Evolutionary conservation across 164 flowering plant species (phyloP).

Genomic region (Stephania cephalantha): DNA sequence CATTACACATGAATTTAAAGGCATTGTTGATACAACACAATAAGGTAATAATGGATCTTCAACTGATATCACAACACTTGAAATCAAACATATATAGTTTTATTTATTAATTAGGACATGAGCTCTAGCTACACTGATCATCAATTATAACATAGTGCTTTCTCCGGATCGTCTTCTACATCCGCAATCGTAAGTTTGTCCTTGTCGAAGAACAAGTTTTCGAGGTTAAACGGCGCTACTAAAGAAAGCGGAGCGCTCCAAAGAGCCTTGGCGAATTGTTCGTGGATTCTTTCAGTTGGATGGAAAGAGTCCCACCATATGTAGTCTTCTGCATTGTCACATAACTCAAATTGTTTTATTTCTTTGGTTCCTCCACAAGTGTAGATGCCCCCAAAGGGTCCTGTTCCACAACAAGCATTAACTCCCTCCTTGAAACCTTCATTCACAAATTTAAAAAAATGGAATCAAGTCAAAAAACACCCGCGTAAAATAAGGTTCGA

Average conservation of each 20-base stretch:
- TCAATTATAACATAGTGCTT: slow-evolving; percentile 26
- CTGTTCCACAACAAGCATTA: slow-evolving; percentile 58
- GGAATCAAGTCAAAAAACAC: too few relatives aligned
- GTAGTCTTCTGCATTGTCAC: slow-evolving; percentile 30
- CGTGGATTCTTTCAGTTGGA: slow-evolving; percentile 44
- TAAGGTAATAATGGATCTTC: too few relatives aligned
- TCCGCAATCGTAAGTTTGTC: slow-evolving; percentile 26
- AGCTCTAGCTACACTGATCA: not conserved
- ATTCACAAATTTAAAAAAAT: slow-evolving; percentile 10
- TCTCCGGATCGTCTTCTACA: slow-evolving; percentile 18
- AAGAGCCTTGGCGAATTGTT: slow-evolving; percentile 35
- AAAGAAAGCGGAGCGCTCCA: slow-evolving; percentile 37
- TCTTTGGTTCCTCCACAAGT: slow-evolving; percentile 44
- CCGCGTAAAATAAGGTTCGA: not conserved
- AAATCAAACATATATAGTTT: not conserved
- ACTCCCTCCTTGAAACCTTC: slow-evolving; percentile 49
- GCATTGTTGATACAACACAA: not conserved
- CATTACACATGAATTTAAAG: not conserved
- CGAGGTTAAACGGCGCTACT: slow-evolving; percentile 36
- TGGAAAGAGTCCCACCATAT: slow-evolving; percentile 60
- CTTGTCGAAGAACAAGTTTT: slow-evolving; percentile 29
- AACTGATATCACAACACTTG: not conserved
- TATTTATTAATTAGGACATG: not conserved
- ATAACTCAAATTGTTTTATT: slow-evolving; percentile 24
- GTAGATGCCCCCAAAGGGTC: slow-evolving; percentile 41